A percentile compares a stretch with the other conserved stretches of the same genome.
Conservation (phyloP, 2,329 filamentous ascomycete species). For the Arachnomyces sp. region DNA sequence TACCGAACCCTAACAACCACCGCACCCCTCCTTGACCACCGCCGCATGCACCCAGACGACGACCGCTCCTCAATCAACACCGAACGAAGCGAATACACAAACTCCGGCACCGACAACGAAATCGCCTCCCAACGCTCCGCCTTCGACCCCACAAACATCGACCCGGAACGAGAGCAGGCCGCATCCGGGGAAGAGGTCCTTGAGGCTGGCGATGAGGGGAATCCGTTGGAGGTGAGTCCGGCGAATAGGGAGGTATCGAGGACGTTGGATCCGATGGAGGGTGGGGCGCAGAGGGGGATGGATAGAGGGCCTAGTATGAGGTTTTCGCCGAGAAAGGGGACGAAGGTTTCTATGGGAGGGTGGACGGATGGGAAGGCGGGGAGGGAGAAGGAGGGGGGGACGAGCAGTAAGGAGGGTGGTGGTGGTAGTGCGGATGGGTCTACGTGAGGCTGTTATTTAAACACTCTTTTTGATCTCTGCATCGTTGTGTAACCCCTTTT, state of each 20-base stretch:
- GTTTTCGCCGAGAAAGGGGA: conserved; percentile 29
- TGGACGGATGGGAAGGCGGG: conserved; percentile 15
- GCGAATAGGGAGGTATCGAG: conserved; percentile 53
- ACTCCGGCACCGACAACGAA: conserved; percentile 58
- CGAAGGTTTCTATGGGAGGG: conserved; percentile 20
- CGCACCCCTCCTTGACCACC: background rate
- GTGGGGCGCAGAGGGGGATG: conserved; percentile 34
- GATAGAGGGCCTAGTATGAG: conserved; percentile 33
- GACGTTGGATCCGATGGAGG: conserved; percentile 38
- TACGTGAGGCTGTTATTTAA: too few relatives aligned
- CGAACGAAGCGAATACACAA: conserved; percentile 58
- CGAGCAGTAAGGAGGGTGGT: too few relatives aligned
- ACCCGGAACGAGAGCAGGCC: conserved; percentile 51
- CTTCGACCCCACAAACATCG: conserved; percentile 61
- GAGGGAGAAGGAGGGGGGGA: too few relatives aligned
- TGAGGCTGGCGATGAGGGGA: conserved; percentile 33
- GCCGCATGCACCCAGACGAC: background rate
- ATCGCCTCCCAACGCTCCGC: conserved; percentile 55
- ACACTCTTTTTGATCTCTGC: too few relatives aligned
- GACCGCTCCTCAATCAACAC: conserved; percentile 60
- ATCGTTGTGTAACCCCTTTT: too few relatives aligned
- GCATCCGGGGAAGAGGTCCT: conserved; percentile 35
- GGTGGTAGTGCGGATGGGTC: too few relatives aligned
- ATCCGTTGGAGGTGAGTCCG: conserved; percentile 53
- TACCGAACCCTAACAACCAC: background rate